Evolutionary conservation across 306 rosid species (phyloP), one percentile per base, ranked within the genome.

Genomic region (Purshia tridentata): DNA sequence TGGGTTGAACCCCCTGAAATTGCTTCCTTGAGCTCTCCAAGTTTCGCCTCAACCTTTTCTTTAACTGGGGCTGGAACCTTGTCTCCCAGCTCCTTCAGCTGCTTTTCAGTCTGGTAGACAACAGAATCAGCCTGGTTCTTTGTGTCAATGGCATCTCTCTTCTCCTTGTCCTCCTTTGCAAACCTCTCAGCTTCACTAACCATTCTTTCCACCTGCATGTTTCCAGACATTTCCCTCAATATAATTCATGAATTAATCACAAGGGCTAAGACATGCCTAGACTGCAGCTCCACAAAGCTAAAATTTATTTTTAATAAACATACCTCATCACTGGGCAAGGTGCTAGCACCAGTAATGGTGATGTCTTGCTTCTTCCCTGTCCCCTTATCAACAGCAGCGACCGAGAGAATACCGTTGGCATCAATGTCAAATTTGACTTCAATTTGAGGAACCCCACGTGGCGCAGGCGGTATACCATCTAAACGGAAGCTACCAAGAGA

Each of bases 71-170:
- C 88, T 0, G 97, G 96, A 51, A 93, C 92, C 88, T 93, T 93
- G 65, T 93, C 97, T 67, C 92, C 98, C 22, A 93, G 81, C 82
- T 93, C 97, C 82, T 93, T 91, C 81, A 91, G 79, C 51, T 93
- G 98, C 87, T 90, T 92, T 84, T 92, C 98, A 8, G 98, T 90
- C 82, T 90, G 96, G 86, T 92, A 92, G 57, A 92, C 92, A 55
- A 92, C 96, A 2, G 96, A 91, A 76, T 93, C 98, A 1, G 96
- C 97, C 70, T 91, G 98, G 83, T 93, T 93, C 92, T 88, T 88
- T 1, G 97, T 91, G 81, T 89, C 98, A 19, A 88, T 92, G 11
- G 96, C 88, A 15, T 92, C 98, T 81, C 98, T 90, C 91, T 83
- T 92, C 72, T 92, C 98, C 63, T 92, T 92, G 86, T 92, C 98